Conservation (phyloP, 179 eudicot species). For the Nepenthes alata region DNA sequence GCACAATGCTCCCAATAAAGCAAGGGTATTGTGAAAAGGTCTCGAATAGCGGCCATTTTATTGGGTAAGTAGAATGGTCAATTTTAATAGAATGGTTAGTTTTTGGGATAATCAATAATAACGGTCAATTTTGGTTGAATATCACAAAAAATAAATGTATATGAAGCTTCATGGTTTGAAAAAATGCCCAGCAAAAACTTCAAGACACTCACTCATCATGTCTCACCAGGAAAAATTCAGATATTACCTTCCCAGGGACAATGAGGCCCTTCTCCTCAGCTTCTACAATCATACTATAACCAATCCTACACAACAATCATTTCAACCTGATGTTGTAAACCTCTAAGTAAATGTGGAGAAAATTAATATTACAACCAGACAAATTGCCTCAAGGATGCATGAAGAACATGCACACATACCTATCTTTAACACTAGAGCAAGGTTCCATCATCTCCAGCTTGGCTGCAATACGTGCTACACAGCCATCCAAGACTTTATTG, state of each 20-base stretch:
- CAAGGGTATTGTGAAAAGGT: no score
- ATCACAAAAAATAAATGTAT: no score
- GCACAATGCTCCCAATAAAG: no score
- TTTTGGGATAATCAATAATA: no score
- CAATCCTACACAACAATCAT: slow-evolving; percentile 21
- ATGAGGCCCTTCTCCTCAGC: slow-evolving; percentile 39
- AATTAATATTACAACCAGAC: neutral
- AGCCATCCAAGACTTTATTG: slow-evolving; percentile 61
- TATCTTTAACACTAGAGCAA: slow-evolving; percentile 79
- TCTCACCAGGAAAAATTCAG: no score
- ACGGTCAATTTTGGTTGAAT: no score
- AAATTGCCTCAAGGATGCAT: neutral
- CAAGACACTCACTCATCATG: neutral
- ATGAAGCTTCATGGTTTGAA: no score
- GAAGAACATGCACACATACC: slow-evolving; percentile 20
- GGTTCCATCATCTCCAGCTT: slow-evolving; percentile 88
- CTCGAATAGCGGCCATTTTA: no score
- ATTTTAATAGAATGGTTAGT: no score
- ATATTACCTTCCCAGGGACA: slow-evolving; percentile 26
- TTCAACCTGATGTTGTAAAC: neutral
- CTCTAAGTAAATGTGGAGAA: neutral
- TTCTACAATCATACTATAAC: slow-evolving; percentile 29
- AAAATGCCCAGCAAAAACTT: neutral
- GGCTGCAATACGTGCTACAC: slow-evolving; percentile 70
- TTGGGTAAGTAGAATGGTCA: no score